These are phyloP conservation scores for Lepidium didymum DNA, from an alignment of 345 rosid genomes.

Conservation along the genomic window DNA sequence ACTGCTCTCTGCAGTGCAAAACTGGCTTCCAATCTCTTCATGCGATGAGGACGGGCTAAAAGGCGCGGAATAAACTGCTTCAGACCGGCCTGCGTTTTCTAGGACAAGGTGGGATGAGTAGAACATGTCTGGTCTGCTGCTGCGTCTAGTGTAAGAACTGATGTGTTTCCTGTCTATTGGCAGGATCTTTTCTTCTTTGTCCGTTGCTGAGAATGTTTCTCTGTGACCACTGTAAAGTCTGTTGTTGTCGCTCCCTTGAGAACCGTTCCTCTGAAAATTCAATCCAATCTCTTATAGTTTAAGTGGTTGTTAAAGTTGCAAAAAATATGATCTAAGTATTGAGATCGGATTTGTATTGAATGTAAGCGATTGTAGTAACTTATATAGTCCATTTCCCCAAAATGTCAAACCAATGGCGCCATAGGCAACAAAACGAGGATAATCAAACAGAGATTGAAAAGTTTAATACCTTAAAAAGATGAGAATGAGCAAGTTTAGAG, in stretches of 20 bases:
- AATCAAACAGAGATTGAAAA: neutral
- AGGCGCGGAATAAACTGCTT: conserved; percentile 33
- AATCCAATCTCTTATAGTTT: neutral
- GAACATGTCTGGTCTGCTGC: conserved; percentile 34
- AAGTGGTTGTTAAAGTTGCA: neutral
- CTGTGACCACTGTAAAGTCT: conserved; percentile 25
- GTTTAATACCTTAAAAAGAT: conserved; percentile 45
- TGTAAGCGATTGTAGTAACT: neutral
- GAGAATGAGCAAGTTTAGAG: conserved; percentile 44
- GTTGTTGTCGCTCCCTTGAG: conserved; percentile 37
- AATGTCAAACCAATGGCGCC: neutral
- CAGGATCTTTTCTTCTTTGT: conserved; percentile 63
- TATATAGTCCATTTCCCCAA: neutral
- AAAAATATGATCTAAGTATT: neutral
- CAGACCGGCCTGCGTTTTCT: conserved; percentile 36
- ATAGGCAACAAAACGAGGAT: neutral
- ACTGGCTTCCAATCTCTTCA: conserved; percentile 37
- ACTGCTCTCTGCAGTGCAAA: conserved; percentile 63
- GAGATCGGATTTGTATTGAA: neutral
- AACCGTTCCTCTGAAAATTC: conserved; percentile 52
- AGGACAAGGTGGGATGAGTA: conserved; percentile 33
- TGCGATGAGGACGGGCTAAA: conserved; percentile 50
- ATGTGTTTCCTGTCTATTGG: conserved; percentile 59
- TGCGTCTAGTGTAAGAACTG: conserved; percentile 32
- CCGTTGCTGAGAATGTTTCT: conserved; percentile 35